phyloP scores from a whole-genome alignment of 305 asterid species.

The Plantago lanceolata region DNA sequence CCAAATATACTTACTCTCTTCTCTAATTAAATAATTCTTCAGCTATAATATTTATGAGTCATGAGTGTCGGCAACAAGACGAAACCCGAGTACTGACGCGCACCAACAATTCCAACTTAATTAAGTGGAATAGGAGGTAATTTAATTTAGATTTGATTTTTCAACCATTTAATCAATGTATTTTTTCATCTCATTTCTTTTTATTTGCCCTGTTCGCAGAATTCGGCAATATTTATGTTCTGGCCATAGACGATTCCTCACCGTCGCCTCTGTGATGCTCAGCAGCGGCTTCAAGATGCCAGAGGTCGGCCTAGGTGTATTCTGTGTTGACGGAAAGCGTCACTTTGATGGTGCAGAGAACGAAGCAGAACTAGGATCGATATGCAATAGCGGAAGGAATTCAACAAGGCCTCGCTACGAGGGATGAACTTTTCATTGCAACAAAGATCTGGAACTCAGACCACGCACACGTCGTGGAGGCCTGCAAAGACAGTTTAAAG shows the following conservation, averaged over 20 bases:
- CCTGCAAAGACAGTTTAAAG: conserved; percentile 63
- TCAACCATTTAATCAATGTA: no score
- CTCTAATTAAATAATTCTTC: no score
- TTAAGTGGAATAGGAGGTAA: no score
- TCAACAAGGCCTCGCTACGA: conserved; percentile 38
- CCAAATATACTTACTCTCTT: no score
- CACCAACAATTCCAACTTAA: no score
- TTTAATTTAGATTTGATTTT: no score
- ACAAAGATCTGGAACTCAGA: conserved; percentile 76
- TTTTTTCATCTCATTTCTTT: no score
- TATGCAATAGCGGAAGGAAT: conserved; percentile 50
- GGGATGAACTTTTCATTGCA: conserved; percentile 53
- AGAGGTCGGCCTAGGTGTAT: conserved; percentile 44
- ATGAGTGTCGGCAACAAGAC: no score
- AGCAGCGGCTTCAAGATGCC: conserved; percentile 48
- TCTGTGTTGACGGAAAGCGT: conserved; percentile 56
- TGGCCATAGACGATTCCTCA: neutral
- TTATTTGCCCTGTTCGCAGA: no score
- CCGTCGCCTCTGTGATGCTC: conserved; percentile 36
- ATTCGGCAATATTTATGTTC: no score
- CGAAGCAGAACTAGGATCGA: conserved; percentile 53
- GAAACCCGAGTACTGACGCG: no score
- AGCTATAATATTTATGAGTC: no score
- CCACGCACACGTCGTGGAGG: conserved; percentile 66
- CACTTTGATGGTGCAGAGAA: conserved; percentile 59